Evolutionary conservation across 805 yeast genomes (phyloP), one percentile per base, ranked within the genome.

Genomic region (Candida tammaniensis): DNA sequence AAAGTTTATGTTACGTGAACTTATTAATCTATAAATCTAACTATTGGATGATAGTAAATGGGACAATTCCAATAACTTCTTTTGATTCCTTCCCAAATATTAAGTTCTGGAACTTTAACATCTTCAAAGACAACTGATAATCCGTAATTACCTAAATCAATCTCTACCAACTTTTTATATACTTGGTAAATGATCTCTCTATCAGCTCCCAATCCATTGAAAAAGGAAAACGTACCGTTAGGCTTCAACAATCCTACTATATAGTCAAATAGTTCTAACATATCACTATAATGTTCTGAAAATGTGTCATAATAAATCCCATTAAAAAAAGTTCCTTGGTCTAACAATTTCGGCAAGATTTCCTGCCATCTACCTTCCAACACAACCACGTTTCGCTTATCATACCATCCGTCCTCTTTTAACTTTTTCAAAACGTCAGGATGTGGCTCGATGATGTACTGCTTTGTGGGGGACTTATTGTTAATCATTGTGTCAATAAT

Each of bases 341-440:
- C 76, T 17, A 89, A 55, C 21, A 91, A 64, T 17, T 67, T 64
- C 22, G 87, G 84, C 24, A 89, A 55, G 5, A 79, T 73, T 24
- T 84, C 93, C 57, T 91, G 96, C 97, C 98, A 89, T 55, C 86
- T 75, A n/a, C 97, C 97, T 48, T 79, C 84, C 22, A 91, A 60
- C 1, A 89, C 65, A 2, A 76, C 78, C 23, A 89, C 96, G 40
- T 77, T 78, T 11, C 73, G 64, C 49, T 76, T 82, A 3, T 79
- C 80, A 54, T 74, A 78, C 97, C 97, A 91, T 1, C 96, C 96
- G 47, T 83, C 89, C 2, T 55, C 49, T 36, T 68, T 66, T 70
- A 89, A 61, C 48, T 84, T 80, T 1, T 57, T 55, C 21, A 91
- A 60, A 8, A 89, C 98, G 46, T 86, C 95, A 2, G 97, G 96